These are phyloP conservation scores for Gillenia trifoliata DNA, from an alignment of 306 rosid species.

Conservation along the genomic window DNA sequence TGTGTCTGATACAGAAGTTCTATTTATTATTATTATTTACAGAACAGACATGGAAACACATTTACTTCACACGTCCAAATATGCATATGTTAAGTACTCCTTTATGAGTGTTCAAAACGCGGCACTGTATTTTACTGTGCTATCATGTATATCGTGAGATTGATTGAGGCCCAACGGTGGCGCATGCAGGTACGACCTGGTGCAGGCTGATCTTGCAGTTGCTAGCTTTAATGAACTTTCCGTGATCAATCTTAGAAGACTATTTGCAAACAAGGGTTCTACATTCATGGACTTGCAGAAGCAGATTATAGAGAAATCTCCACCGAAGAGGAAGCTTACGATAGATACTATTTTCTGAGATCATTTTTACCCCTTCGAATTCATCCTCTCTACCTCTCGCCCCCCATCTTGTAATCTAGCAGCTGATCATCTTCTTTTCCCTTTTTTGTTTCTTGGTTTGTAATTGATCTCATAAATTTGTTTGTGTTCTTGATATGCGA, in stretches of 20 bases:
- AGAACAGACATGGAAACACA: no score
- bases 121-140: background rate
- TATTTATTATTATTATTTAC: no score
- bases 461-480: background rate
- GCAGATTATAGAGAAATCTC: slow-evolving; percentile 71
- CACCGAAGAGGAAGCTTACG: slow-evolving; percentile 73
- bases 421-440: slow-evolving; percentile 14
- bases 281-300: slow-evolving; percentile 90
- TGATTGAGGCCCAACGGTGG: slow-evolving; percentile 22
- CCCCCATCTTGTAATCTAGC: slow-evolving; percentile 38
- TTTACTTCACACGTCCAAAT: background rate
- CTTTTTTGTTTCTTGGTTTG: slow-evolving; percentile 1
- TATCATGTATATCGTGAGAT: background rate
- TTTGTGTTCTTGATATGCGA: background rate
- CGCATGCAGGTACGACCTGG: slow-evolving; percentile 70
- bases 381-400: background rate
- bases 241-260: slow-evolving; percentile 88
- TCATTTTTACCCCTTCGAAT: background rate
- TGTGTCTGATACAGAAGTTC: background rate
- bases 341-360: slow-evolving; percentile 78
- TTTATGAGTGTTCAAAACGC: background rate
- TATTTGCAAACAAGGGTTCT: slow-evolving; percentile 85
- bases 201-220: slow-evolving; percentile 97
- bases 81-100: background rate
- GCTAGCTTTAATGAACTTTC: slow-evolving; percentile 86